These are phyloP conservation scores for Nothophoma quercina DNA, from an alignment of 2,329 filamentous ascomycete species.

Conservation along the genomic window DNA sequence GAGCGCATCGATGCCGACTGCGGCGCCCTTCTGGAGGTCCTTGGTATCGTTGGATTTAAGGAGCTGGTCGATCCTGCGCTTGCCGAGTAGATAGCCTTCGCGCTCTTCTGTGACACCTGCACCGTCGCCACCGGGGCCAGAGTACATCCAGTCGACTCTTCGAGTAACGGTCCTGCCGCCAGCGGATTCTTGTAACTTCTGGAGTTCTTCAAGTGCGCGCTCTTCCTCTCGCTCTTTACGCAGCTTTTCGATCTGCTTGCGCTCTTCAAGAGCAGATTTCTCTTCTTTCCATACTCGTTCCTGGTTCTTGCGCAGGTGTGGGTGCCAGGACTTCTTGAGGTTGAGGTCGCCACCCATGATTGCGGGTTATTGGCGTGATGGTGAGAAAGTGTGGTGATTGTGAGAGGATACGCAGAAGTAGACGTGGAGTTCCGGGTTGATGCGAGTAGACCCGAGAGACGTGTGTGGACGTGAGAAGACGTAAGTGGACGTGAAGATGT, in stretches of 20 bases:
- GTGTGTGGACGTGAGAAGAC: too few species aligned
- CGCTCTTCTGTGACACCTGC: slow-evolving; percentile 77
- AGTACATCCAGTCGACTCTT: slow-evolving; percentile 98
- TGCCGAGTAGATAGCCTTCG: slow-evolving; percentile 91
- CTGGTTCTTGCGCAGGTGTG: slow-evolving; percentile 88
- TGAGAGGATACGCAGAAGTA: too few species aligned
- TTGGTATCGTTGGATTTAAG: slow-evolving; percentile 78
- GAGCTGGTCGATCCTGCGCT: slow-evolving; percentile 87
- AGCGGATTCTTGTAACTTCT: slow-evolving; percentile 85
- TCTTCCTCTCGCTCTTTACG: slow-evolving; percentile 95
- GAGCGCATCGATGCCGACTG: slow-evolving; percentile 57
- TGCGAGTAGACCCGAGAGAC: too few species aligned
- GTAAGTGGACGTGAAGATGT: neutral
- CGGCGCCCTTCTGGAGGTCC: slow-evolving; percentile 70
- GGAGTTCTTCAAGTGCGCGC: slow-evolving; percentile 87
- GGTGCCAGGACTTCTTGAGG: slow-evolving; percentile 88
- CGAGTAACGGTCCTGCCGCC: slow-evolving; percentile 82
- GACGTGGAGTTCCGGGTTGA: too few species aligned
- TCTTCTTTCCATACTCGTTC: slow-evolving; percentile 90
- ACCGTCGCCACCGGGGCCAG: slow-evolving; percentile 80
- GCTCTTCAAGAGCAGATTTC: slow-evolving; percentile 89
- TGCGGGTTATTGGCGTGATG: slow-evolving; percentile 33
- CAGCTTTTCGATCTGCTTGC: slow-evolving; percentile 90
- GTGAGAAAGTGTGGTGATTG: neutral
- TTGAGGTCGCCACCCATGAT: slow-evolving; percentile 96